Percentiles rank a stretch among this genome's conserved stretches.
Evolutionary conservation across 2,329 filamentous ascomycete species (phyloP).

Genomic region (Xylaria sp.): DNA sequence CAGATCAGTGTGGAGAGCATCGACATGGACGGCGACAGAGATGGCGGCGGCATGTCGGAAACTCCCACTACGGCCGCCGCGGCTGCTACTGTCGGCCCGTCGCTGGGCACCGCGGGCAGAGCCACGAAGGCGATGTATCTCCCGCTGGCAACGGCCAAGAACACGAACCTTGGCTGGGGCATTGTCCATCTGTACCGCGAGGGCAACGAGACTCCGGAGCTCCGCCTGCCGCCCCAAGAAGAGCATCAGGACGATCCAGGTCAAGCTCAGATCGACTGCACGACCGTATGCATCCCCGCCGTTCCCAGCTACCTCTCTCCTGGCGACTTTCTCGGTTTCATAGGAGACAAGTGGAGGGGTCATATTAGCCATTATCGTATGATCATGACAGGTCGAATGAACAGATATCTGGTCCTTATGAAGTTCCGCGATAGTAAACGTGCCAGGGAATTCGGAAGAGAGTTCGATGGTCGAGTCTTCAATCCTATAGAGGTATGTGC

Average conservation of each 20-base stretch:
- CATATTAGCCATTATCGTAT: slow-evolving; percentile 94
- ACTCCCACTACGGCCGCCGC: slow-evolving; percentile 57
- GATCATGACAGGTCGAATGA: slow-evolving; percentile 88
- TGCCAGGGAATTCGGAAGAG: slow-evolving; percentile 82
- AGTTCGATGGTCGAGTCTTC: slow-evolving; percentile 94
- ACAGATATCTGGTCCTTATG: slow-evolving; percentile 94
- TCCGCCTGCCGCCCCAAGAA: slow-evolving; percentile 52
- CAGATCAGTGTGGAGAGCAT: slow-evolving; percentile 83
- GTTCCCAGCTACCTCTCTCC: slow-evolving; percentile 95
- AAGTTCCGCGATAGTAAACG: slow-evolving; percentile 83
- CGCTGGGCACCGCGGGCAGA: slow-evolving; percentile 69
- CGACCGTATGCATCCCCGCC: slow-evolving; percentile 90
- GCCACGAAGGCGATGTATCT: slow-evolving; percentile 86
- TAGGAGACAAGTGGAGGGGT: slow-evolving; percentile 86
- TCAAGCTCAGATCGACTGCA: slow-evolving; percentile 69
- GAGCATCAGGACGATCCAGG: slow-evolving; percentile 47
- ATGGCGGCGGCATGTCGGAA: slow-evolving; percentile 47
- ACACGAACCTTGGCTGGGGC: slow-evolving; percentile 88
- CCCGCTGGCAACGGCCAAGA: slow-evolving; percentile 71
- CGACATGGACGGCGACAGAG: slow-evolving; percentile 67
- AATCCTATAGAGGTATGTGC: slow-evolving; percentile 83
- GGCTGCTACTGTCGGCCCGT: slow-evolving; percentile 65
- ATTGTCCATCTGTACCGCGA: slow-evolving; percentile 95
- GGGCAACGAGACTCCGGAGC: slow-evolving; percentile 74
- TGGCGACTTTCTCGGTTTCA: slow-evolving; percentile 88